phyloP scores from a whole-genome alignment of 2,329 filamentous ascomycete genomes.

The Penicillium sp. region DNA sequence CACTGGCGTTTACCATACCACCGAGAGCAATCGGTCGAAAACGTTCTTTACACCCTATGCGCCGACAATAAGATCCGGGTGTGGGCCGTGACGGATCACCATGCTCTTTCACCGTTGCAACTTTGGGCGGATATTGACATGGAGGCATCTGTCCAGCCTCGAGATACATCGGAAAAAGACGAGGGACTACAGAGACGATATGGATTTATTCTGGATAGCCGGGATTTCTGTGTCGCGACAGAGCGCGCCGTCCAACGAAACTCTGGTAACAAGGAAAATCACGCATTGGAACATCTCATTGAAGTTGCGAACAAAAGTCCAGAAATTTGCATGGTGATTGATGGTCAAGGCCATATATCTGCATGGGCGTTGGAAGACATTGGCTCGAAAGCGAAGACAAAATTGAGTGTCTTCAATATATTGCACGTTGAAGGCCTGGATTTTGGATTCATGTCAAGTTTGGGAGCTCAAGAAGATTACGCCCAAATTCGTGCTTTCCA shows the following conservation, averaged over 20 bases:
- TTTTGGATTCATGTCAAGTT: slow-evolving; percentile 38
- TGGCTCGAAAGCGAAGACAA: slow-evolving; percentile 66
- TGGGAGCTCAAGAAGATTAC: slow-evolving; percentile 51
- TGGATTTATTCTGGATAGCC: slow-evolving; percentile 79
- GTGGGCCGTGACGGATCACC: slow-evolving; percentile 76
- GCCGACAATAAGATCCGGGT: slow-evolving; percentile 77
- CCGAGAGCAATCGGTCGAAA: slow-evolving; percentile 75
- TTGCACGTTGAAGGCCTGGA: slow-evolving; percentile 69
- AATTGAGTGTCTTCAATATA: slow-evolving; percentile 78
- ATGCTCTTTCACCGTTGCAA: slow-evolving; percentile 70
- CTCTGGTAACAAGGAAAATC: slow-evolving; percentile 61
- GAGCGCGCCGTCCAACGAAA: slow-evolving; percentile 71
- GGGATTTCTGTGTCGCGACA: slow-evolving; percentile 75
- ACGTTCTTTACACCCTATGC: slow-evolving; percentile 88
- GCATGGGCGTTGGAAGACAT: slow-evolving; percentile 92
- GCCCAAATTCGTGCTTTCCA: slow-evolving; percentile 74
- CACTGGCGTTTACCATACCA: slow-evolving; percentile 83
- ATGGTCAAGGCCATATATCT: slow-evolving; percentile 82
- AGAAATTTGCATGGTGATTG: slow-evolving; percentile 83
- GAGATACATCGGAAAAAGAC: slow-evolving; percentile 42
- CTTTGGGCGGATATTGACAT: slow-evolving; percentile 83
- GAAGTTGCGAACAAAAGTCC: slow-evolving; percentile 81
- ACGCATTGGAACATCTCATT: slow-evolving; percentile 80
- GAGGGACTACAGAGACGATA: slow-evolving; percentile 55
- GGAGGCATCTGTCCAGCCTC: slow-evolving; percentile 65